Evolutionary conservation across 306 rosid genomes (phyloP), one percentile per base, ranked within the genome.

Genomic region (Dicorynia guianensis): DNA sequence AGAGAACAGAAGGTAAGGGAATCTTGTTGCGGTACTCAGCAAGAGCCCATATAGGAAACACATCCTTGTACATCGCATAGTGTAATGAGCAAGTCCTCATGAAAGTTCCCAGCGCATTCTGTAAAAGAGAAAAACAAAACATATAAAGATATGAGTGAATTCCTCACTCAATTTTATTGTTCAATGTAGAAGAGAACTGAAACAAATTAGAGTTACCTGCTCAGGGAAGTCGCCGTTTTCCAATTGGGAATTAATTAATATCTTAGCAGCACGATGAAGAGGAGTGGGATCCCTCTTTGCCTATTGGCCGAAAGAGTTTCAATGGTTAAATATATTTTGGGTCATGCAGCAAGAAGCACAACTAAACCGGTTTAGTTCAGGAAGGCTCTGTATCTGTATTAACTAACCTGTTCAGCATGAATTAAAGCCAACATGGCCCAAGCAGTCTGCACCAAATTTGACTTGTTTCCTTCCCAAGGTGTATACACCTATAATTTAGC

Each of bases 201-300:
- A 9, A 40, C 10, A 44, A 4, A n/a, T n/a, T n/a, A n/a, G n/a
- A 15, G 25, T 12, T 49, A 81, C 82, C 76, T 77, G 81, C 9
- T 81, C 84, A 2, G 88, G 86, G 30, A 76, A 81, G 54, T 85
- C 88, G 0, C 88, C 84, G 46, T 85, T 58, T 75, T 81, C 88
- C 47, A 71, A 18, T 35, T 85, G 86, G 9, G 85, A 70, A 25
- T 25, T 25, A 25, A 25, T 25, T 25, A 25, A 25, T 25, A 25
- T 1, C 30, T 25, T 25, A 1, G 81, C 85, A 0, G 86, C 81
- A 0, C 79, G 79, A 7, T 81, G 81, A 17, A 85, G 79, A 49
- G 88, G 83, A 36, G 52, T 18, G 0, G 74, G 74, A 39, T 85
- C 82, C 60, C 86, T 78, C 39, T 85, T 82, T 4, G 76, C 84